These are phyloP conservation scores for Perkinsus olseni DNA, from an alignment of 169 alveolate species.

Conservation along the genomic window DNA sequence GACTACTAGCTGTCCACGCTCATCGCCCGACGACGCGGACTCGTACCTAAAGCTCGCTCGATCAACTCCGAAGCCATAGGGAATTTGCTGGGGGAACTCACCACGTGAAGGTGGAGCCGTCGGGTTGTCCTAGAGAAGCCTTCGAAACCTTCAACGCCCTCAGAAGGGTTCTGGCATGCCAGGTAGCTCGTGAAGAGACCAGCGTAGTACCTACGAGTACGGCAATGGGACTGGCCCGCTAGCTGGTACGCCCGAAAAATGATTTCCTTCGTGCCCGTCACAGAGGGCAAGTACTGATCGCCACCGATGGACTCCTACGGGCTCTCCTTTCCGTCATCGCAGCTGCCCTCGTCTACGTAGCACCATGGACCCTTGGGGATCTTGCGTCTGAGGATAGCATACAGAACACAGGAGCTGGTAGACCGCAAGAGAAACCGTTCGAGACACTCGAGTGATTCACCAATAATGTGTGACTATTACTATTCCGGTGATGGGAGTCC, in stretches of 20 bases:
- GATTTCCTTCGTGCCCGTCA: too few relatives aligned
- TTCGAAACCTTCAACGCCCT: neutral
- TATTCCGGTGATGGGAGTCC: neutral
- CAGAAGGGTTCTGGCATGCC: neutral
- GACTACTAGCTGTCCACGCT: neutral
- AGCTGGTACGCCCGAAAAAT: too few relatives aligned
- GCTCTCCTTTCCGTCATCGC: neutral
- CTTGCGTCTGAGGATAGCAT: neutral
- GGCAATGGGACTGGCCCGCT: neutral
- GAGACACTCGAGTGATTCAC: too few relatives aligned
- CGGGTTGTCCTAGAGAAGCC: neutral
- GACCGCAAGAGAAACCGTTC: too few relatives aligned
- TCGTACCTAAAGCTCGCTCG: too few relatives aligned
- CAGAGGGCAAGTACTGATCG: too few relatives aligned
- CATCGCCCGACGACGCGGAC: neutral
- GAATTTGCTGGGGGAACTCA: neutral
- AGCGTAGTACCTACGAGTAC: neutral
- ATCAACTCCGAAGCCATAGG: too few relatives aligned
- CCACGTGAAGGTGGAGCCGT: neutral
- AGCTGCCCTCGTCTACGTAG: neutral
- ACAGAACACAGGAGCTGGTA: neutral
- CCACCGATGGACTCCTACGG: neutral
- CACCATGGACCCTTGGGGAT: neutral
- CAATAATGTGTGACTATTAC: neutral
- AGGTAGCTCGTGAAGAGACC: neutral